phyloP scores from a whole-genome alignment of 2,329 filamentous ascomycete species.

The Blumeria hordei region DNA sequence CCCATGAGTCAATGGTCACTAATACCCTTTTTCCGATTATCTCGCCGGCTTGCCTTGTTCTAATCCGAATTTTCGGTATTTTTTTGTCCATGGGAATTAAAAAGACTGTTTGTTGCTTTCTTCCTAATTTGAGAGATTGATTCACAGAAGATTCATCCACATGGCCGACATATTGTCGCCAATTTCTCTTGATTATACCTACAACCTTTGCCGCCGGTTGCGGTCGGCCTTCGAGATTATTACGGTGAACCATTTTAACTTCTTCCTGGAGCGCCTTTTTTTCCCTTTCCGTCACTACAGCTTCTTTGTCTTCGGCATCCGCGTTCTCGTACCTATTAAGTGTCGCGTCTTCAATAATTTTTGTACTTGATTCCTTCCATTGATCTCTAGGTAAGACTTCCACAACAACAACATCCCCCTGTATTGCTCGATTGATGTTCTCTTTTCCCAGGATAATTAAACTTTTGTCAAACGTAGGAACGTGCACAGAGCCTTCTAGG shows the following conservation, averaged over 20 bases:
- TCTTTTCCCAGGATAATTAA: conserved; percentile 76
- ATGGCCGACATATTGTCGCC: conserved; percentile 93
- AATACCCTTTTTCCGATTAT: conserved; percentile 77
- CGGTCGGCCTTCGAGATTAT: conserved; percentile 47
- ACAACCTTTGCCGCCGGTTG: conserved; percentile 86
- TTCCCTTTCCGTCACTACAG: conserved; percentile 73
- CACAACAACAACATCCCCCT: conserved; percentile 79
- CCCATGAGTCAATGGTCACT: conserved; percentile 88
- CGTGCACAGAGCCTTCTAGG: conserved; percentile 75
- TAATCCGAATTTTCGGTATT: conserved; percentile 83
- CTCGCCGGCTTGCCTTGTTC: conserved; percentile 73
- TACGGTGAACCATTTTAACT: conserved; percentile 62
- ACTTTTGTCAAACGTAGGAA: conserved; percentile 71
- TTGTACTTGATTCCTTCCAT: conserved; percentile 89
- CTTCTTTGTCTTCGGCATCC: conserved; percentile 51
- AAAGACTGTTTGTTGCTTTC: conserved; percentile 81
- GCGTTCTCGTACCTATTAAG: conserved; percentile 86
- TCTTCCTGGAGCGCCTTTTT: conserved; percentile 73
- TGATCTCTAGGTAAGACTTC: conserved; percentile 84
- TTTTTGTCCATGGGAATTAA: conserved; percentile 95
- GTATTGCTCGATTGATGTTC: conserved; percentile 84
- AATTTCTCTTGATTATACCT: conserved; percentile 82
- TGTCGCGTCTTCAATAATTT: conserved; percentile 83
- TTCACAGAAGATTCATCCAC: conserved; percentile 71
- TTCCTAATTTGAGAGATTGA: conserved; percentile 46